Base-by-base conservation (phyloP, 1,284 basidiomycete genomes). In the Xerocomus amazonicus region DNA sequence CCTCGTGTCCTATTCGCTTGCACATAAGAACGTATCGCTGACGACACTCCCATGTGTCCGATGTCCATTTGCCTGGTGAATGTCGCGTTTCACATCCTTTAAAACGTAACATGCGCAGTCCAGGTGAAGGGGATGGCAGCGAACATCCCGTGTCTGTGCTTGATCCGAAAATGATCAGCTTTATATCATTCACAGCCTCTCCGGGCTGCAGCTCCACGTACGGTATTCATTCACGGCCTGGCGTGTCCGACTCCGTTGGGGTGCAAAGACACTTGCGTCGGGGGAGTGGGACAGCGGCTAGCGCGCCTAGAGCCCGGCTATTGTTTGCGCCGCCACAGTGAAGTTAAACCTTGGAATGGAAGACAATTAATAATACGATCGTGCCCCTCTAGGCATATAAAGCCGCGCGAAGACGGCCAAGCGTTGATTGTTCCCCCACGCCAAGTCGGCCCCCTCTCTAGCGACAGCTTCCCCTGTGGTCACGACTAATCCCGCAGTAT, bases 351-450 rank as follows among this genome's bases (percentile, higher is more conserved):
- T 23, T 23, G 19, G 19, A 2, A 23, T 23, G 19, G 19, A 23
- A 23, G 19, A 4, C 33, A 28, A 35, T 44, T n/a, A 44, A 44
- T 35, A 23, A 23, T 23, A 23, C 19, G 29, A 45, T 27, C 26
- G 36, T 1, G 14, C 36, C 39, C 16, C 12, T 6, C n/a, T 23
- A 3, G 16, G 47, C 48, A 39, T 59, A 63, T 60, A 60, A 60
- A 62, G 54, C 23, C 44, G 13, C 36, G 12, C 23, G 36, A 12
- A 17, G 16, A 37, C 9, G 36, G 6, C 12, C 5, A 23, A 31
- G 6, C 6, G 6, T 31, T 8, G 2, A 12, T 16, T 23, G 4
- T 28, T 10, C 31, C 16, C 32, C 32, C 23, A 6, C 1, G 19
- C 19, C 19, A 23, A 23, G 19, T 23, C 19, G 19, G 19, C 33